Percentiles rank a stretch among this genome's conserved stretches.
Evolutionary conservation across 805 yeast species (phyloP).

Genomic region (Myxozyma neotropica): DNA sequence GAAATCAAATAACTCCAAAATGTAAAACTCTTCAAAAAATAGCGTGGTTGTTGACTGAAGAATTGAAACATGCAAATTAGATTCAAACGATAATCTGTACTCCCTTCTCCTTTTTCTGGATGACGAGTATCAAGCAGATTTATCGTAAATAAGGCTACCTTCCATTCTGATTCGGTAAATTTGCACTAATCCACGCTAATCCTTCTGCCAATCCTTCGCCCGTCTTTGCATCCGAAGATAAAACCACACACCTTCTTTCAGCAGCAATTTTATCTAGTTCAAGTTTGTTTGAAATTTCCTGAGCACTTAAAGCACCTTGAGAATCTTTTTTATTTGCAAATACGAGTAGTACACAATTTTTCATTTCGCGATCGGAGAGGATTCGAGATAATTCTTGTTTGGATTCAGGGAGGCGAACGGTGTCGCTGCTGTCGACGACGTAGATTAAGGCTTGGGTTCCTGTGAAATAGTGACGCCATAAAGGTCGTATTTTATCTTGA

Average conservation of each 20-base stretch:
- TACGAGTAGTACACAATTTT: constrained; percentile 92
- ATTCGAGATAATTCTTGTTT: constrained; percentile 98
- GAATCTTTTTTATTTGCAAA: constrained; percentile 98
- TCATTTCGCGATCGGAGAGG: constrained; percentile 97
- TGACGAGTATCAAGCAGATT: too few species aligned
- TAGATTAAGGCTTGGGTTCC: constrained; percentile 98
- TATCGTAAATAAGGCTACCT: too few species aligned
- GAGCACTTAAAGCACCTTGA: constrained; percentile 99
- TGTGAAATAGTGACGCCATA: constrained; percentile 99
- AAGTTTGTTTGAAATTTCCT: constrained; percentile 95
- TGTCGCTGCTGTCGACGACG: constrained; percentile 96
- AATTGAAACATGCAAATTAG: too few species aligned
- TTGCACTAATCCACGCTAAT: constrained; percentile 93
- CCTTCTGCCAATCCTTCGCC: constrained; percentile 99
- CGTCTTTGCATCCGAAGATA: constrained; percentile 98
- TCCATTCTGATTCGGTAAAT: constrained; percentile 58
- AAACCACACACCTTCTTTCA: constrained; percentile 99
- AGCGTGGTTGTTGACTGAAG: too few species aligned
- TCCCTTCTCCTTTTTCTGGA: too few species aligned
- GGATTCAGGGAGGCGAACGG: constrained; percentile 97
- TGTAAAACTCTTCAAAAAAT: background rate
- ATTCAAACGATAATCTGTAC: too few species aligned
- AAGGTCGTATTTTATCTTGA: constrained; percentile 97
- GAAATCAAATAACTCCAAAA: background rate
- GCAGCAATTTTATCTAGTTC: constrained; percentile 92